A percentile compares a stretch with the other conserved stretches of the same genome.
Evolutionary conservation across 257 asterid genomes (phyloP).

Genomic region (Paraleonurus japonicus): DNA sequence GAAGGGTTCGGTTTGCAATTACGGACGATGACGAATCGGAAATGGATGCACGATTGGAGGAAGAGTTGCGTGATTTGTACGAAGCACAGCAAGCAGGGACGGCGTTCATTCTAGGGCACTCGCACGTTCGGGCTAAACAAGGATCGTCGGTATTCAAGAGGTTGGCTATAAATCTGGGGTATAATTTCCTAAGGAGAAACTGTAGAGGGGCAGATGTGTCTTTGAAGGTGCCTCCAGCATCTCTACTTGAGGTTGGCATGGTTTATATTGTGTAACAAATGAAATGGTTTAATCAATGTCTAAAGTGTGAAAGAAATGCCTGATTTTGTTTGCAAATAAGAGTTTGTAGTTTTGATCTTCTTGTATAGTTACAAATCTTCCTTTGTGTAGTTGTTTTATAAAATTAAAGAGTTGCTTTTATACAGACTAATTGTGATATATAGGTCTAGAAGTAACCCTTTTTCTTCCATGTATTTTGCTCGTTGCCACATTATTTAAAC

Average conservation of each 20-base stretch:
- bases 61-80: slow-evolving; percentile 69
- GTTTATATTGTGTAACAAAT: slow-evolving; percentile 65
- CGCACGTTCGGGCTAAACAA: slow-evolving; percentile 81
- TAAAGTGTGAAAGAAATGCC: slow-evolving; percentile 13
- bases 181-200: slow-evolving; percentile 73
- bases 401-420: background rate
- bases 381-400: background rate
- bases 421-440: background rate
- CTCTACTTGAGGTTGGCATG: slow-evolving; percentile 96
- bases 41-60: slow-evolving; percentile 43
- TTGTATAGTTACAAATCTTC: background rate
- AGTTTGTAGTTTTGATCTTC: background rate
- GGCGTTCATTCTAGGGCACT: slow-evolving; percentile 84
- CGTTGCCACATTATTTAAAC: too few relatives aligned
- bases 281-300: background rate
- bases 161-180: slow-evolving; percentile 75
- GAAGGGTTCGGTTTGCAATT: slow-evolving; percentile 56
- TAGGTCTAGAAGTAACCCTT: too few relatives aligned
- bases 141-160: slow-evolving; percentile 80
- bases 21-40: slow-evolving; percentile 39
- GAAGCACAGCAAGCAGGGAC: slow-evolving; percentile 82
- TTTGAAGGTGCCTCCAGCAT: slow-evolving; percentile 91
- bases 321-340: slow-evolving; percentile 11
- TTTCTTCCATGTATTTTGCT: too few relatives aligned
- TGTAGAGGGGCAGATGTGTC: slow-evolving; percentile 94